Evolutionary conservation across 352 stramenopile genomes (phyloP).

Genomic region (Pythium folliculosum): DNA sequence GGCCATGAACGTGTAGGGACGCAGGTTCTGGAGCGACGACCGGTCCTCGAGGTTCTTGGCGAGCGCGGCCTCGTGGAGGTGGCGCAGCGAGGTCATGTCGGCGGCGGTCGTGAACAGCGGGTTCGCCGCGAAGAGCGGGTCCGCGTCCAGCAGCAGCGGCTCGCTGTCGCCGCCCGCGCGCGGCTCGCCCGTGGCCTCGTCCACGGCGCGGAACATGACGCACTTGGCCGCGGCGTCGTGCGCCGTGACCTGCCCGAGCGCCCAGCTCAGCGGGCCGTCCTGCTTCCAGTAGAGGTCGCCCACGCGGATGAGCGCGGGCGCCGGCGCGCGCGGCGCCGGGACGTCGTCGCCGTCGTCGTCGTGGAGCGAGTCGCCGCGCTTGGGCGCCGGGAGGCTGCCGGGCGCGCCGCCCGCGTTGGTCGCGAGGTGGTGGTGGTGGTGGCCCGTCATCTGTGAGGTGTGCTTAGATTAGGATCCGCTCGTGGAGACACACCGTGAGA

Average conservation of each 20-base stretch:
- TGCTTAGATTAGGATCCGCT: not conserved
- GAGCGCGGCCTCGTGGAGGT: constrained; percentile 83
- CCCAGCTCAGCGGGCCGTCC: constrained; percentile 61
- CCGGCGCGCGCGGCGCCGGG: constrained; percentile 7
- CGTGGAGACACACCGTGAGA: not conserved
- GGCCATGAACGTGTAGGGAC: constrained; percentile 88
- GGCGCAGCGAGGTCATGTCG: constrained; percentile 84
- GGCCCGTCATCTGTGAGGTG: not conserved
- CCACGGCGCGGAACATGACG: constrained; percentile 53
- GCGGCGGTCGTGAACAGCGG: constrained; percentile 69
- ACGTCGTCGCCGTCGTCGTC: constrained; percentile 4
- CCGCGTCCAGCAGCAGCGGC: constrained; percentile 42
- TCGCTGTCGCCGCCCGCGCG: constrained; percentile 30
- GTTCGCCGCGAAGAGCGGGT: constrained; percentile 70
- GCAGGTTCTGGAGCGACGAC: constrained; percentile 65
- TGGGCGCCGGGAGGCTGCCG: constrained; percentile 2
- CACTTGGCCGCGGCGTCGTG: constrained; percentile 38
- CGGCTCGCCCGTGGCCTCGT: constrained; percentile 66
- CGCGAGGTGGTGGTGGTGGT: constrained; percentile 6
- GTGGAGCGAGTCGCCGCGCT: not conserved
- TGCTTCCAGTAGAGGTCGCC: constrained; percentile 86
- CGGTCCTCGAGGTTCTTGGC: constrained; percentile 90
- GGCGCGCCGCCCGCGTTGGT: constrained; percentile 12
- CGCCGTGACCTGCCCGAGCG: constrained; percentile 65
- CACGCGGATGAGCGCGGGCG: constrained; percentile 41